phyloP scores from a whole-genome alignment of 208 protist genomes.

The Crithidia mellificae region DNA sequence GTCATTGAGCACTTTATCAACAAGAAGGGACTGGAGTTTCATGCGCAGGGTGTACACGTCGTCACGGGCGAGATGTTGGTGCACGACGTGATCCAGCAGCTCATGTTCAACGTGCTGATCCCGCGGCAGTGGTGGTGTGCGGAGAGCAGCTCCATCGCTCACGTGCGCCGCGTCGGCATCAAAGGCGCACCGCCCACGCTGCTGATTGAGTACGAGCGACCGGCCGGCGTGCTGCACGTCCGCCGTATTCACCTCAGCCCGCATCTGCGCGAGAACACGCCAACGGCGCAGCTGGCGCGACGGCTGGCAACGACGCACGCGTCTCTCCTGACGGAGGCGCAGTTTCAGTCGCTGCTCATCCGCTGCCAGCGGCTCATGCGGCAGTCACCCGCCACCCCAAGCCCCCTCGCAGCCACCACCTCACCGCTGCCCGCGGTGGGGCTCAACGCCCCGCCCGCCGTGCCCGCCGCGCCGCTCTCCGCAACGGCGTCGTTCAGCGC shows the following conservation, averaged over 20 bases:
- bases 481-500: background rate
- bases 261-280: constrained; percentile 32
- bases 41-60: constrained; percentile 15
- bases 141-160: background rate
- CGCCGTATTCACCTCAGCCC: constrained; percentile 47
- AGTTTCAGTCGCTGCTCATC: constrained; percentile 60
- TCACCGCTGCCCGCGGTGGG: background rate
- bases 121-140: constrained; percentile 68
- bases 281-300: constrained; percentile 51
- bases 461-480: background rate
- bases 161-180: constrained; percentile 42
- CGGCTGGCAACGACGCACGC: constrained; percentile 64
- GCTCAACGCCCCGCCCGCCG: background rate
- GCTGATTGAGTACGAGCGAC: constrained; percentile 58
- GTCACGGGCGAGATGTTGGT: constrained; percentile 51
- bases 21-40: constrained; percentile 36
- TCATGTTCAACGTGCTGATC: constrained; percentile 52
- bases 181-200: constrained; percentile 43
- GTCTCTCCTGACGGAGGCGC: constrained; percentile 53
- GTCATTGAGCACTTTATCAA: constrained; percentile 36
- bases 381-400: background rate
- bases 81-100: constrained; percentile 42
- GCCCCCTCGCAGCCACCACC: background rate
- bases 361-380: constrained; percentile 61
- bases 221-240: constrained; percentile 18